phyloP scores from a whole-genome alignment of 345 rosid genomes.

The Eucalyptus pauciflora region DNA sequence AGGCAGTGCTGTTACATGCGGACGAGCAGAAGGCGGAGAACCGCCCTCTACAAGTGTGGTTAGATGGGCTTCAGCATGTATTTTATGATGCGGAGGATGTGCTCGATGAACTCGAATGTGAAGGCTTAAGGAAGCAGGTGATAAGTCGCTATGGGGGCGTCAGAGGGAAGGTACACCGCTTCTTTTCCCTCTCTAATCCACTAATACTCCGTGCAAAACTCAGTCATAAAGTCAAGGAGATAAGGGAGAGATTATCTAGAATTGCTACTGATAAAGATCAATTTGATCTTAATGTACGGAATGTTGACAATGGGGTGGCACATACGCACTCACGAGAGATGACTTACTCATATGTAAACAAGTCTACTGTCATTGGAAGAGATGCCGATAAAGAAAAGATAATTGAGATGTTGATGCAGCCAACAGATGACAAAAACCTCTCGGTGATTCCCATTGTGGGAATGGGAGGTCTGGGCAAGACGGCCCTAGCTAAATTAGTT shows the following conservation, averaged over 20 bases:
- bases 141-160: not conserved
- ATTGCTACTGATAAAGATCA: not conserved
- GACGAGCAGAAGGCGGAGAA: too few relatives aligned
- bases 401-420: not conserved
- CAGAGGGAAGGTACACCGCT: not conserved
- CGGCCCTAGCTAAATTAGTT: not conserved
- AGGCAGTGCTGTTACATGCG: too few relatives aligned
- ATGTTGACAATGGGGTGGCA: not conserved
- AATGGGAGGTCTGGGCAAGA: not conserved
- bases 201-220: not conserved
- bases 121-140: not conserved
- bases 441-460: not conserved
- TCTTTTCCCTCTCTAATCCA: not conserved
- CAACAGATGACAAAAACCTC: fast-evolving
- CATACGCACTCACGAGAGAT: not conserved
- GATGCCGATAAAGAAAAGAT: not conserved
- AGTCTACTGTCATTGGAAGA: not conserved
- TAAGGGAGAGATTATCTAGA: not conserved
- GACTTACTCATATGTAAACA: not conserved
- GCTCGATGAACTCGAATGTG: not conserved
- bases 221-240: not conserved
- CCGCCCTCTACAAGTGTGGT: too few relatives aligned
- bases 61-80: too few relatives aligned
- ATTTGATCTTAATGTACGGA: not conserved
- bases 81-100: not conserved